Conservation (phyloP, 768 basidiomycete species). For the Candolleomyces aberdarensis region DNA sequence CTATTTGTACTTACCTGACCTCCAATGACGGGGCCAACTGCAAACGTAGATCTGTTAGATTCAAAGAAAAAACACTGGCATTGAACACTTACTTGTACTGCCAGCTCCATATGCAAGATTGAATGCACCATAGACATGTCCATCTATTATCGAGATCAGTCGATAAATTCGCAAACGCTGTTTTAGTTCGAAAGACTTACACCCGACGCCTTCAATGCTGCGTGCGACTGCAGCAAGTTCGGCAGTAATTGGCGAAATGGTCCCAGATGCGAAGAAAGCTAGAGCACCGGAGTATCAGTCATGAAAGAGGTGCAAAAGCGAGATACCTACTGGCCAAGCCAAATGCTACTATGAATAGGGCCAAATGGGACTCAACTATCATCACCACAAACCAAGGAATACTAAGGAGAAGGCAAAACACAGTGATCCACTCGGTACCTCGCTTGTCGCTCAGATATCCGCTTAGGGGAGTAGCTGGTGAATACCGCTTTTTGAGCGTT, state of each 20-base stretch:
- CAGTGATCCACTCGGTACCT: constrained; percentile 55
- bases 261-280: constrained; percentile 64
- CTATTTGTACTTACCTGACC: constrained; percentile 46
- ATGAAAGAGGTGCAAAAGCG: background rate
- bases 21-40: constrained; percentile 70
- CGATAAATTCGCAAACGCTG: too few relatives aligned
- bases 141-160: constrained; percentile 40
- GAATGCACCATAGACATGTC: constrained; percentile 71
- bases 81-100: constrained; percentile 44
- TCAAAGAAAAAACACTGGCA: too few relatives aligned
- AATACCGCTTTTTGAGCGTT: background rate
- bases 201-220: constrained; percentile 62
- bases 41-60: constrained; percentile 1
- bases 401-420: constrained; percentile 44
- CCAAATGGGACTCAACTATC: constrained; percentile 41
- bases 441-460: constrained; percentile 56
- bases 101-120: constrained; percentile 71
- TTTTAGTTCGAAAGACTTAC: constrained; percentile 32
- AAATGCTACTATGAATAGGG: constrained; percentile 46
- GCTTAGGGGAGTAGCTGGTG: constrained; percentile 52
- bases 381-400: constrained; percentile 65
- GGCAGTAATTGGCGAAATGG: constrained; percentile 58
- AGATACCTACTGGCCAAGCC: constrained; percentile 50
- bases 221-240: constrained; percentile 64
- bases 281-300: background rate